Evolutionary conservation across 2,329 filamentous ascomycete species (phyloP).

Genomic region (Aspergillus carbonarius): DNA sequence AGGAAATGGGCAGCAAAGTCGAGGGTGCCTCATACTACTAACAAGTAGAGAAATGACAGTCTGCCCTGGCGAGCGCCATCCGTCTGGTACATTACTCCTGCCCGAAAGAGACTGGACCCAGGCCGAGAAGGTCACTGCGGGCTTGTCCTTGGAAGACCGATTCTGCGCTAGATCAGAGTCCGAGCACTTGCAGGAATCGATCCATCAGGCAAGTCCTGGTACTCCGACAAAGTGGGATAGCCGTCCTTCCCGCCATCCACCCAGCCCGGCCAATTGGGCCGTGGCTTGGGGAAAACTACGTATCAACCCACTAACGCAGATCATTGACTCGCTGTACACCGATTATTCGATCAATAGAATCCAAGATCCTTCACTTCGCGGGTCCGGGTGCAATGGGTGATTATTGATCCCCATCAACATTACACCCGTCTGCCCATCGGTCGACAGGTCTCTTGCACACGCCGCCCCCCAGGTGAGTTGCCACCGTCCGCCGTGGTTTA

Average conservation of each 20-base stretch:
- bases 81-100: neutral
- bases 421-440: neutral
- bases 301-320: slow-evolving; percentile 12
- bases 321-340: slow-evolving; percentile 13
- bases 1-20: neutral
- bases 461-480: neutral
- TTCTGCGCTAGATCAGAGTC: neutral
- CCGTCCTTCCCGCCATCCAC: neutral
- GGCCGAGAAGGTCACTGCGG: neutral
- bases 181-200: slow-evolving; percentile 12
- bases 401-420: neutral
- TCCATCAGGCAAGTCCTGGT: slow-evolving; percentile 5
- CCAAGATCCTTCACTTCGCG: neutral
- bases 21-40: slow-evolving; percentile 1
- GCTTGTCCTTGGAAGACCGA: neutral
- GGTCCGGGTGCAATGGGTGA: neutral
- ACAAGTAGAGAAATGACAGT: neutral
- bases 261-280: neutral
- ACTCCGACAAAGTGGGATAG: neutral
- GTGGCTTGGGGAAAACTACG: slow-evolving; percentile 7
- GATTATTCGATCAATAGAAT: slow-evolving; percentile 17
- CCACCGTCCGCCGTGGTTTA: neutral
- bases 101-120: neutral
- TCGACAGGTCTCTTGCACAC: slow-evolving; percentile 1
- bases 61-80: neutral